These are phyloP conservation scores for Talaromyces sp. DNA, from an alignment of 2,329 filamentous ascomycete species.

Conservation along the genomic window DNA sequence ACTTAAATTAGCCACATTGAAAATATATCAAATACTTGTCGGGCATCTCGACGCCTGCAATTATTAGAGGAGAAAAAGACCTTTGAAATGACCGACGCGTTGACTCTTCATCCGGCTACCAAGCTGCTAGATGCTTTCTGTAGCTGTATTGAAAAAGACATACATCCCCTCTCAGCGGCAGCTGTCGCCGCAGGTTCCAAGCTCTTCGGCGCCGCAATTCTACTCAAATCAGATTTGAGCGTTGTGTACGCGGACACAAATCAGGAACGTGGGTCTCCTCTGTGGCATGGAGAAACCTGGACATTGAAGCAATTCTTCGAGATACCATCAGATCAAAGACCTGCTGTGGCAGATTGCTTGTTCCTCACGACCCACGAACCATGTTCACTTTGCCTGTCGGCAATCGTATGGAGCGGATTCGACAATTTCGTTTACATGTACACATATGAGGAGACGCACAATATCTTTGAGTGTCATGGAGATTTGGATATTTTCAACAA, in stretches of 20 bases:
- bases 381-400: slow-evolving; percentile 15
- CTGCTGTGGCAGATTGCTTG: neutral
- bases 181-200: slow-evolving; percentile 13
- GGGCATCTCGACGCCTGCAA: neutral
- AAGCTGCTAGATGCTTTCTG: slow-evolving; percentile 13
- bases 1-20: neutral
- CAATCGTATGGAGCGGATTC: slow-evolving; percentile 16
- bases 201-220: slow-evolving; percentile 13
- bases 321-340: slow-evolving; percentile 1
- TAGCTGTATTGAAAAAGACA: slow-evolving; percentile 10
- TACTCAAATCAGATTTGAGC: slow-evolving; percentile 11
- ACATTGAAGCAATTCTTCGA: slow-evolving; percentile 17
- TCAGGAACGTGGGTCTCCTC: slow-evolving; percentile 12
- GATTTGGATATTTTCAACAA: slow-evolving; percentile 16
- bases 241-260: slow-evolving; percentile 15
- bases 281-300: slow-evolving; percentile 16
- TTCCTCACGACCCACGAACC: slow-evolving; percentile 16
- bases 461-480: slow-evolving; percentile 14
- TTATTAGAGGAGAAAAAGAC: neutral
- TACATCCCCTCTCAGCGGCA: slow-evolving; percentile 12
- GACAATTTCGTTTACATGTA: slow-evolving; percentile 17
- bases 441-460: slow-evolving; percentile 15
- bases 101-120: slow-evolving; percentile 8
- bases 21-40: neutral
- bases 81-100: slow-evolving; percentile 9